Base-by-base conservation (phyloP, 2,329 filamentous ascomycete species). In the Cladosporium velox region DNA sequence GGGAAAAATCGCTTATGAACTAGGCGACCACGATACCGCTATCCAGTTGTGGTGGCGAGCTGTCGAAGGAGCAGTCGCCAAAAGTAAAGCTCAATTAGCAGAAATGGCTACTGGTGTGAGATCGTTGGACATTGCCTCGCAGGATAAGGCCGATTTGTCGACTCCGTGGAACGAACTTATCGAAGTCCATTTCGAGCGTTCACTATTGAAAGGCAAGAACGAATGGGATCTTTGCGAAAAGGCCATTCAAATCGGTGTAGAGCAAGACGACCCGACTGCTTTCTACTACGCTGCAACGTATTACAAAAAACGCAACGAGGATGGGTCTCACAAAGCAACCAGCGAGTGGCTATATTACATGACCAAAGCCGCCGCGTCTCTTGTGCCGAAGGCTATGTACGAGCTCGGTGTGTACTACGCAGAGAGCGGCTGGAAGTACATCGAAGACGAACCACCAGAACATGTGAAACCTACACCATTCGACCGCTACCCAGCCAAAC, bases 291-390 rank as follows among this genome's bases (percentile, higher is more conserved):
- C 78, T 10, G 74, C 79, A 1, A 67, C 70, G 4, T 67, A 67
- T 51, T 68, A 67, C 52, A 67, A 70, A 30, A 71, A 75, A 26
- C 66, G 69, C 15, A 61, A 69, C 15, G 41, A 54, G 18, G 61
- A 71, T 41, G 65, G 69, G 5, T 68, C 71, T 18, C 69, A 74
- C 2, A 67, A 68, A 32, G 67, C 70, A 30, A 78, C 73, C 18
- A 70, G 70, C 35, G 70, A 74, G 2, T 83, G 81, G 81, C 71
- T 83, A 10, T 77, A 77, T 65, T 77, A 79, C 67, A 78, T 78
- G 62, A 82, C 74, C 38, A 83, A 82, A 74, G 80, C 81, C 2
- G 81, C 81, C 3, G 76, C 77, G 12, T 77, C 77, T 6, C 77
- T 78, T 1, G 76, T 81, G 59, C 65, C 71, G 7, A 75, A 76